A percentile compares a stretch with the other conserved stretches of the same genome.
Conservation (phyloP, 2,329 filamentous ascomycete genomes). For the Cyclaneusma minus region DNA sequence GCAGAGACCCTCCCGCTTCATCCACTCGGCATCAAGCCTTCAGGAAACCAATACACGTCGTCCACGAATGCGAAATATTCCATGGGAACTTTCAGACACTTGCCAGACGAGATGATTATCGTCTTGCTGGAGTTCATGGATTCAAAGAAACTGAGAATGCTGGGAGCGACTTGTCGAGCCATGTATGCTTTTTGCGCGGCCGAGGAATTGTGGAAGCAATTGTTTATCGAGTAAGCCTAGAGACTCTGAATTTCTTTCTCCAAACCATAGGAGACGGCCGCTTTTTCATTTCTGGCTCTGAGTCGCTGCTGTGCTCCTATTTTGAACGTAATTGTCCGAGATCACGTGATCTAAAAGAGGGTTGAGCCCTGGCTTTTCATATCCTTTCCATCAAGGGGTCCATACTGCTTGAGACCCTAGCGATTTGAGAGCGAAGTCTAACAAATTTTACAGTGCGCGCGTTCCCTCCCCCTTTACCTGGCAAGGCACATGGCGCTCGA, state of each 20-base stretch:
- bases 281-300: background rate
- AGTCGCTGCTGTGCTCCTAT: too few relatives aligned
- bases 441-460: conserved; percentile 17
- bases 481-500: conserved; percentile 75
- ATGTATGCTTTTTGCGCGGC: conserved; percentile 71
- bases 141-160: conserved; percentile 37
- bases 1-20: conserved; percentile 52
- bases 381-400: conserved; percentile 13
- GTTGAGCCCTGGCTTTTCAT: conserved; percentile 9
- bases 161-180: conserved; percentile 71
- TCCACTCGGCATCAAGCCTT: conserved; percentile 70
- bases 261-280: conserved; percentile 1
- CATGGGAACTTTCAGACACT: conserved; percentile 46
- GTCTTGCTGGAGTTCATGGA: conserved; percentile 65
- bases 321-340: too few relatives aligned
- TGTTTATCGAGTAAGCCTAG: conserved; percentile 70
- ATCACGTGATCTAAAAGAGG: background rate
- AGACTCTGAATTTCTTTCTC: conserved; percentile 1
- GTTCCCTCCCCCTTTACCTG: conserved; percentile 31
- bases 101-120: conserved; percentile 72
- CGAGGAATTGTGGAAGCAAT: conserved; percentile 78
- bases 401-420: too few relatives aligned
- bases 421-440: conserved; percentile 6
- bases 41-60: conserved; percentile 65
- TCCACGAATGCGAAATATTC: conserved; percentile 48